Evolutionary conservation across 352 stramenopile species (phyloP).

Genomic region (Plasmopara halstedii): DNA sequence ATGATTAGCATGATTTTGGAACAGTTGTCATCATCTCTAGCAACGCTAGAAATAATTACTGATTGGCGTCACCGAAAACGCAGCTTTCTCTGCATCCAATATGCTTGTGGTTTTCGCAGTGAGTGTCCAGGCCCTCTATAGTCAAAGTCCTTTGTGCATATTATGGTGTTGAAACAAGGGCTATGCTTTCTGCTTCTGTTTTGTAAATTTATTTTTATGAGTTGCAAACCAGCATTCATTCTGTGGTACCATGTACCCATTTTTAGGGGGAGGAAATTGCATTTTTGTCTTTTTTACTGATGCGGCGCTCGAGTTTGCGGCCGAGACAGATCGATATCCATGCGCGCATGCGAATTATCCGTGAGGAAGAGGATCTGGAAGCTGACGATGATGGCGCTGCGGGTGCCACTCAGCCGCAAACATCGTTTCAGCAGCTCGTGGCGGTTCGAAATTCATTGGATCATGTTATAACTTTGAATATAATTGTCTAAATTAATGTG

Average conservation of each 20-base stretch:
- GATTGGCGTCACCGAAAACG: constrained; percentile 4
- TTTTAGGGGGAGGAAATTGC: not conserved
- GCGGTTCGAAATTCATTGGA: constrained; percentile 26
- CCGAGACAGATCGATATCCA: constrained; percentile 86
- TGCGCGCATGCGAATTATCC: constrained; percentile 78
- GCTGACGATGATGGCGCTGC: constrained; percentile 45
- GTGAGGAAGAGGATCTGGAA: constrained; percentile 70
- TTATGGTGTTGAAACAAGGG: not conserved
- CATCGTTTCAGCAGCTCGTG: constrained; percentile 71
- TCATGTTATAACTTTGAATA: constrained; percentile 2
- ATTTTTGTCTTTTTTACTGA: constrained; percentile 13
- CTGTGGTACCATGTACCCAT: no score
- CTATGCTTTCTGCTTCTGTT: no score
- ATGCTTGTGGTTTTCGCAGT: constrained; percentile 3
- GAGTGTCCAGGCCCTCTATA: no score
- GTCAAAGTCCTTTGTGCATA: no score
- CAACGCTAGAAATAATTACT: no score
- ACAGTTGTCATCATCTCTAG: no score
- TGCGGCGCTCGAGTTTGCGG: constrained; percentile 78
- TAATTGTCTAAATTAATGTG: constrained; percentile 1
- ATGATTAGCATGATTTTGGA: no score
- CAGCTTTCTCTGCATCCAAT: constrained; percentile 15
- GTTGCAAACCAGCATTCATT: no score
- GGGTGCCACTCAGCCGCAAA: constrained; percentile 25
- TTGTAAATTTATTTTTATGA: not conserved